Conservation (phyloP, 257 asterid species). For the Misopates orontium region DNA sequence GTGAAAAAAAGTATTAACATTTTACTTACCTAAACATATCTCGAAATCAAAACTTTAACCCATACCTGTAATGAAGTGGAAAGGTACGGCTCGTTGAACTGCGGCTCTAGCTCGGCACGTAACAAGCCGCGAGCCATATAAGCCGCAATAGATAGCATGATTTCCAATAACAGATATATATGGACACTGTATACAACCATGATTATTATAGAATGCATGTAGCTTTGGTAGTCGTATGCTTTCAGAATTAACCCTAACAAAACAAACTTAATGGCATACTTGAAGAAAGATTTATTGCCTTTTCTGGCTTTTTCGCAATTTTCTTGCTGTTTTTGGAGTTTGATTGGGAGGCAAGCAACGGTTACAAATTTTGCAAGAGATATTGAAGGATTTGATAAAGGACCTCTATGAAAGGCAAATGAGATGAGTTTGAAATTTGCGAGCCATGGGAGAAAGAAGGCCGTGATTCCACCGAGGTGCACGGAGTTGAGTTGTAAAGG, state of each 20-base stretch:
- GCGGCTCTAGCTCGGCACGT: slow-evolving; percentile 80
- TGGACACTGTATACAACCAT: slow-evolving; percentile 46
- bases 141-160: slow-evolving; percentile 50
- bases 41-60: no score
- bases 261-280: slow-evolving; percentile 50
- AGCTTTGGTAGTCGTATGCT: slow-evolving; percentile 38
- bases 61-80: slow-evolving; percentile 69
- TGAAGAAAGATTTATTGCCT: slow-evolving; percentile 26
- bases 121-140: slow-evolving; percentile 50
- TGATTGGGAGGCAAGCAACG: slow-evolving; percentile 43
- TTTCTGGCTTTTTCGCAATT: not conserved
- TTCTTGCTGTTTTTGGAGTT: no score
- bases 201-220: slow-evolving; percentile 35
- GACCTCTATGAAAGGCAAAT: slow-evolving; percentile 40
- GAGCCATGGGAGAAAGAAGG: slow-evolving; percentile 49
- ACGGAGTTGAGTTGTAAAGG: slow-evolving; percentile 45
- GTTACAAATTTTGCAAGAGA: slow-evolving; percentile 28
- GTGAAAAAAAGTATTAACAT: no score
- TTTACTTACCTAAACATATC: no score
- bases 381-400: slow-evolving; percentile 35
- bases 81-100: slow-evolving; percentile 71
- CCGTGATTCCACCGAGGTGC: slow-evolving; percentile 42
- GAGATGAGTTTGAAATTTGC: slow-evolving; percentile 48
- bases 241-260: slow-evolving; percentile 44
- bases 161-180: slow-evolving; percentile 54